Conservation (phyloP, 352 stramenopile species). For the Pythium dissimile region DNA sequence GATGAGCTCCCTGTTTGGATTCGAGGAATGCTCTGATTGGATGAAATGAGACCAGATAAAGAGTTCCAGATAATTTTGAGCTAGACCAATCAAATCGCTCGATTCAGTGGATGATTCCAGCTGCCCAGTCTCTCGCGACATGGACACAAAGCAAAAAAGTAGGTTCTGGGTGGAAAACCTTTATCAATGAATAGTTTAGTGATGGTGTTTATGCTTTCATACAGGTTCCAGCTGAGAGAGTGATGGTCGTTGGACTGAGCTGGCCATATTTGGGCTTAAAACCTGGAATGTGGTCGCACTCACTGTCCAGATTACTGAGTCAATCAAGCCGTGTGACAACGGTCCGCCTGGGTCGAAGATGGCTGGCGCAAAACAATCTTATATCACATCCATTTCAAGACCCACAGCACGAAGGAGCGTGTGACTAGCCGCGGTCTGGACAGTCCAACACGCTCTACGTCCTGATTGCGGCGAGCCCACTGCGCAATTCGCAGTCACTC, state of each 20-base stretch:
- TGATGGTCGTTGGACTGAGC: background rate
- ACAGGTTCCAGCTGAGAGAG: background rate
- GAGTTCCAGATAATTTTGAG: background rate
- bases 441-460: background rate
- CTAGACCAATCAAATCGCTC: background rate
- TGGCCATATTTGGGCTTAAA: no score
- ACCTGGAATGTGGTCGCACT: background rate
- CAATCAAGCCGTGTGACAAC: slow-evolving; percentile 6
- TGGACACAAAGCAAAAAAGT: no score
- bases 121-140: background rate
- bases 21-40: slow-evolving; percentile 1
- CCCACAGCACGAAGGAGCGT: background rate
- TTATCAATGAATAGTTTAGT: background rate
- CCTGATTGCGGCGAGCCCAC: background rate
- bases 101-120: no score
- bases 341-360: background rate
- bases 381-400: slow-evolving; percentile 9
- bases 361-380: slow-evolving; percentile 9
- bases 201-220: background rate
- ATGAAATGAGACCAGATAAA: background rate
- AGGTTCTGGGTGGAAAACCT: slow-evolving; percentile 1
- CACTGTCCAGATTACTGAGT: slow-evolving; percentile 5
- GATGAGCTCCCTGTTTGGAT: background rate
- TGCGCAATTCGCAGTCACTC: background rate
- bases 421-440: slow-evolving; percentile 8